Evolutionary conservation across 2,329 filamentous ascomycete genomes (phyloP).

Genomic region (Xylariales sp.): DNA sequence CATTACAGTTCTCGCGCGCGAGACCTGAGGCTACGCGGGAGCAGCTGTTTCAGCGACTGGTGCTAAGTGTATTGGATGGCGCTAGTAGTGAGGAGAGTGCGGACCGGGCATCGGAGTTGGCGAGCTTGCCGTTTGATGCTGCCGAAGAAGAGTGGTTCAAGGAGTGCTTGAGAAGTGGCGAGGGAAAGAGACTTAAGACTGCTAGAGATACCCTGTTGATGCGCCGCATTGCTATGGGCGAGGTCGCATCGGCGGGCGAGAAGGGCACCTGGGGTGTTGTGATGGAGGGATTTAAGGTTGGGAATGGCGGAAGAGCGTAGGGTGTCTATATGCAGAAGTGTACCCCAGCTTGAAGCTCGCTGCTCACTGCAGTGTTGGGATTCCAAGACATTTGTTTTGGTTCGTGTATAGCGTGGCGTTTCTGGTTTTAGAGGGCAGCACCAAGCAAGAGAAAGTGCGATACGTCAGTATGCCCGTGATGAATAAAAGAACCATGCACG

Average conservation of each 20-base stretch:
- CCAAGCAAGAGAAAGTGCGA: too few species aligned
- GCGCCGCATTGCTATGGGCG: slow-evolving; percentile 64
- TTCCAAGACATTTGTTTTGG: too few species aligned
- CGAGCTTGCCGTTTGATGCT: slow-evolving; percentile 65
- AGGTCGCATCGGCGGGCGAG: slow-evolving; percentile 35
- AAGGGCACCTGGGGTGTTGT: slow-evolving; percentile 46
- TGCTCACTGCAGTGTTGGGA: too few species aligned
- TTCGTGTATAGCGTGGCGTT: too few species aligned
- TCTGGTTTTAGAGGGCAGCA: too few species aligned
- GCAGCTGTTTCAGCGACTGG: slow-evolving; percentile 61
- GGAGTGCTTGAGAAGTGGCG: slow-evolving; percentile 59
- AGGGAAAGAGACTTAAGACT: slow-evolving; percentile 58
- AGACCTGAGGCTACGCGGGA: slow-evolving; percentile 58
- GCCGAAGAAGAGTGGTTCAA: slow-evolving; percentile 73
- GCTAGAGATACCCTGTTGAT: slow-evolving; percentile 72
- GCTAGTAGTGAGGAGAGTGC: slow-evolving; percentile 36
- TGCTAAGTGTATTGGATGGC: slow-evolving; percentile 51
- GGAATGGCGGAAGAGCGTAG: slow-evolving; percentile 30
- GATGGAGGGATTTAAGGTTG: slow-evolving; percentile 46
- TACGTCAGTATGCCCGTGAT: too few species aligned
- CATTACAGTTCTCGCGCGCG: slow-evolving; percentile 67
- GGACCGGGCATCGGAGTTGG: slow-evolving; percentile 61
- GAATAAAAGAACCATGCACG: too few species aligned
- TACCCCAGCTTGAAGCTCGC: too few species aligned
- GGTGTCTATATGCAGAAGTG: too few species aligned